Evolutionary conservation across 805 yeast genomes (phyloP), one percentile per base, ranked within the genome.

Genomic region (Yarrowia keelungensis): DNA sequence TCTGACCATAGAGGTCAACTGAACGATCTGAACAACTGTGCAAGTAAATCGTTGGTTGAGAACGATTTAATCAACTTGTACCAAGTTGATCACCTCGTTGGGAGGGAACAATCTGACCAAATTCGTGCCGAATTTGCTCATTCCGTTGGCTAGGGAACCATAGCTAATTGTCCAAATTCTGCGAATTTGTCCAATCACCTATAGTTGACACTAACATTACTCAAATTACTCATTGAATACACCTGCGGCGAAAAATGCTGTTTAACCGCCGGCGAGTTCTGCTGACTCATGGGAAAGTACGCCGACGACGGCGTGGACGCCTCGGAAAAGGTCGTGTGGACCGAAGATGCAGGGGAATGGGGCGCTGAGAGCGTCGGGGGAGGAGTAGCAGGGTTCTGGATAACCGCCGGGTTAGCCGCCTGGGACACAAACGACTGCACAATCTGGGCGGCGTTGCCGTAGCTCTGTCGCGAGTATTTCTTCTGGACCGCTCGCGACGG

Each of bases 401-500:
- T 75, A 67, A 47, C 59, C 32, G 43, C 32, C 9, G 54, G 15
- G 58, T 11, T 38, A 19, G 59, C 45, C 14, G 59, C 59, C 59
- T 53, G 59, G 19, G 45, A 19, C 45, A 78, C 71, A 71, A 74
- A 79, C 45, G 71, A 70, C 45, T 71, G 71, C 19, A 80, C 80
- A 42, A 75, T 70, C 47, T 74, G 75, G 61, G 79, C 72, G 49
- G 76, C 80, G 68, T 79, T 75, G 47, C 73, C 72, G 62, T 72
- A 71, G 32, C 75, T 73, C 68, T 71, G 72, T 62, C 73, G 71
- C 51, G 79, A 73, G 77, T 79, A 80, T 75, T 78, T 82, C 72
- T 81, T 77, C 56, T 71, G 76, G 56, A 82, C 73, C 32, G 78
- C 76, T 70, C 75, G 74, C 16, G 79, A 78, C 10, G 79, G 80